A percentile compares a stretch with the other conserved stretches of the same genome.
These are phyloP conservation scores for Trifolium dubium DNA, from an alignment of 306 rosid genomes.

Conservation along the genomic window DNA sequence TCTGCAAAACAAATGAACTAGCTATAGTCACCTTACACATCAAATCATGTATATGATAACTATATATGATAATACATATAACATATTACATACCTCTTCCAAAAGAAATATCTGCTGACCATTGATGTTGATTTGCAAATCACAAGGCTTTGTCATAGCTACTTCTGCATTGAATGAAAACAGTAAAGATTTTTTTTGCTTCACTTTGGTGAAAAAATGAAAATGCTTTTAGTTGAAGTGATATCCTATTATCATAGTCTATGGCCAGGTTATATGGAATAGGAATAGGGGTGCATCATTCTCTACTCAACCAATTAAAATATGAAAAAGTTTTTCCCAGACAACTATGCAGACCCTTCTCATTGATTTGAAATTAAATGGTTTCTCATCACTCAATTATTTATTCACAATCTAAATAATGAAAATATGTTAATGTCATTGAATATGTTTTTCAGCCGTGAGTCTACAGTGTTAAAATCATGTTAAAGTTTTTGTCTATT, in stretches of 20 bases:
- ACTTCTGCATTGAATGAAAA: conserved; percentile 43
- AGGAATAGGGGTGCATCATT: not conserved
- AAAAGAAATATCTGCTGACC: conserved; percentile 63
- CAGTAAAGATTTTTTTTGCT: conserved; percentile 12
- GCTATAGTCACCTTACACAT: conserved; percentile 26
- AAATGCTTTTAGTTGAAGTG: conserved; percentile 31
- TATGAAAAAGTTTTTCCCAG: conserved; percentile 22
- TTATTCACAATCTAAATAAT: conserved; percentile 21
- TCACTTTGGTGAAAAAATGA: conserved; percentile 3
- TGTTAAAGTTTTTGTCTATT: conserved; percentile 34
- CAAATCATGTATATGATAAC: not conserved
- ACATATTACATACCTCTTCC: conserved; percentile 57
- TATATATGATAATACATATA: conserved; percentile 2
- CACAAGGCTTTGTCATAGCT: conserved; percentile 64
- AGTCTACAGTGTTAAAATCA: conserved; percentile 43
- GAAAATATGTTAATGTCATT: conserved; percentile 31
- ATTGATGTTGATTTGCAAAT: conserved; percentile 65
- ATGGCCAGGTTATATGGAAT: not conserved
- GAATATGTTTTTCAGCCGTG: conserved; percentile 44
- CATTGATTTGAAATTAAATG: conserved; percentile 23
- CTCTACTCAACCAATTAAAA: not conserved
- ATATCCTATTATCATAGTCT: not conserved
- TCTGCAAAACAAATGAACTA: conserved; percentile 55
- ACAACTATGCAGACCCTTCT: conserved; percentile 3
- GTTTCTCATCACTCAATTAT: conserved; percentile 16